Evolutionary conservation across 2,329 filamentous ascomycete species (phyloP), one percentile per base, ranked within the genome.

Genomic region (Fusarium sp.): DNA sequence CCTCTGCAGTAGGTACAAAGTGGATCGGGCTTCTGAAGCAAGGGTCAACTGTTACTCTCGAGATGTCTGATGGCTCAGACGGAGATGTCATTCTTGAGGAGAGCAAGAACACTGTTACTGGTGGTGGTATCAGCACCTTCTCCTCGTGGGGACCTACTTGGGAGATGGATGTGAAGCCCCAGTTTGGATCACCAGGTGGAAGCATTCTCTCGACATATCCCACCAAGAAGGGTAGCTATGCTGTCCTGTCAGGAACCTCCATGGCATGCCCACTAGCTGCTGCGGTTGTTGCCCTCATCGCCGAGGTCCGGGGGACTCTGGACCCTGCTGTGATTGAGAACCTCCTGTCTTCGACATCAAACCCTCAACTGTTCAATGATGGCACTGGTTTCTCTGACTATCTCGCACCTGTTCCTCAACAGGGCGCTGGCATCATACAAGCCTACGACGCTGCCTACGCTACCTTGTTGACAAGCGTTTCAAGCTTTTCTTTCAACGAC

Each of bases 401-500:
- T 5, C 26, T 48, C 1, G 45, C 45, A 1, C 45, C 45, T 3
- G 35, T 48, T 9, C n/a, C 19, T 2, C 45, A 48, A 8, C 45
- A 48, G 9, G 46, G 36, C 5, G 19, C 46, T 9, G 54, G 48
- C 0, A 22, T 57, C 1, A 32, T 57, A 2, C 48, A 53, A 4
- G 48, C 48, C 2, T 39, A 47, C 3, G 42, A 53, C 2, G 48
- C 54, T 4, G 54, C 48, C 4, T 12, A 48, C 10, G 47, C 13
- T 2, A 28, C 39, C 9, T 10, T 53, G 2, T 25, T 57, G 15
- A 46, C 48, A 19, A 19, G 19, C 26, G 22, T 26, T 1, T 40
- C 48, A 1, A 44, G 41, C n/a, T 36, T 57, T 3, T 57, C 48
- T 3, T 38, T 57, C 7, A 53, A 57, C 9, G 48, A 57, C 2